Conservation (phyloP, 345 rosid genomes). For the Lepidium aucheri region DNA sequence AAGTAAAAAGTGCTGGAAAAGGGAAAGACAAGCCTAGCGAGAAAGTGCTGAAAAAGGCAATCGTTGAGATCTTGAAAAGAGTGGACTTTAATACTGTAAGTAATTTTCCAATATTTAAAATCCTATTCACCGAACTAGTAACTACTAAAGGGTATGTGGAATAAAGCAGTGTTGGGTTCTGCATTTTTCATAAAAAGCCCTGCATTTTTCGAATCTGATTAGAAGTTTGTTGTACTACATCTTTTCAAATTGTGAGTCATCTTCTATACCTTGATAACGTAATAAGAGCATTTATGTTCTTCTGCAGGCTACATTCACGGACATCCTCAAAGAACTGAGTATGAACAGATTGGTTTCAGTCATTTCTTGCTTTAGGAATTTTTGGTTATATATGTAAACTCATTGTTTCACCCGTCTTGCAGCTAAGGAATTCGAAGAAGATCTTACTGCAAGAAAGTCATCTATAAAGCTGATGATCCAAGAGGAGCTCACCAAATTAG, state of each 20-base stretch:
- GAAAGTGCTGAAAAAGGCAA: constrained; percentile 55
- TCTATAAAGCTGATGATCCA: constrained; percentile 75
- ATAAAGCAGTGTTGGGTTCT: background rate
- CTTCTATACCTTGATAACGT: background rate
- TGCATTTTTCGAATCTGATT: background rate
- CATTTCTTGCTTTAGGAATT: background rate
- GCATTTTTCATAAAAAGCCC: background rate
- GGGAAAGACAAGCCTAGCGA: constrained; percentile 66
- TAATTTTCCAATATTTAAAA: constrained; percentile 7
- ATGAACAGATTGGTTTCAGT: constrained; percentile 17
- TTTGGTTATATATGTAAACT: background rate
- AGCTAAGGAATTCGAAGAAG: constrained; percentile 47
- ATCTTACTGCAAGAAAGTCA: constrained; percentile 67
- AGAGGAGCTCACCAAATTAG: constrained; percentile 86
- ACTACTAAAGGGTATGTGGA: background rate
- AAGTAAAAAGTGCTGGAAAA: constrained; percentile 48
- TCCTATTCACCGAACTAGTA: background rate
- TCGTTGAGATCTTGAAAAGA: constrained; percentile 61
- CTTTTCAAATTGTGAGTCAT: background rate
- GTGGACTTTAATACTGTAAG: constrained; percentile 91
- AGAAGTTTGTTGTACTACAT: background rate
- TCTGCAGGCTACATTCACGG: constrained; percentile 95
- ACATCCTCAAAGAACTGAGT: constrained; percentile 86
- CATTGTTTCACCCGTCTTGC: constrained; percentile 21
- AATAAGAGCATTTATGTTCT: constrained; percentile 5